phyloP scores from a whole-genome alignment of 2,329 filamentous ascomycete species.

The Scytalidium lignicola region DNA sequence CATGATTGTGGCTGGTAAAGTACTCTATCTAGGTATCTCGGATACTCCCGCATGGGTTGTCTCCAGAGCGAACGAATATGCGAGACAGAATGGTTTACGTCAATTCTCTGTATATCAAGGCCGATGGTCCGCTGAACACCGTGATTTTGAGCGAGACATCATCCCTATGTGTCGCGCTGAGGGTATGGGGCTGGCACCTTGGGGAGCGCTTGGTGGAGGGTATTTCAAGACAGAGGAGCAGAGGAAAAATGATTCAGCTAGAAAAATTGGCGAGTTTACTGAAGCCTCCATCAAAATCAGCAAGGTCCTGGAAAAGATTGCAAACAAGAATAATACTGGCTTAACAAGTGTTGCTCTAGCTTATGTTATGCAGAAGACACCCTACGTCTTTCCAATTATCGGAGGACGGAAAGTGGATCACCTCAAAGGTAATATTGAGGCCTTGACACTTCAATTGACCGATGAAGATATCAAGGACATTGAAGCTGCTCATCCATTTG shows the following conservation, averaged over 20 bases:
- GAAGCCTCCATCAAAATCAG: slow-evolving; percentile 48
- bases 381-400: slow-evolving; percentile 69
- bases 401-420: slow-evolving; percentile 67
- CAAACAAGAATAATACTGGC: slow-evolving; percentile 47
- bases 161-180: slow-evolving; percentile 53
- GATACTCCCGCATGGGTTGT: slow-evolving; percentile 69
- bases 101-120: slow-evolving; percentile 68
- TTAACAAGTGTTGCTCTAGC: slow-evolving; percentile 64
- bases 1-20: slow-evolving; percentile 55
- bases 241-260: slow-evolving; percentile 35
- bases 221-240: slow-evolving; percentile 45
- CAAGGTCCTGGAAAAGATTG: slow-evolving; percentile 55
- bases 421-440: slow-evolving; percentile 64
- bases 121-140: slow-evolving; percentile 53
- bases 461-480: slow-evolving; percentile 61
- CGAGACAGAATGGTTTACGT: slow-evolving; percentile 62
- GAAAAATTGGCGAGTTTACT: slow-evolving; percentile 29
- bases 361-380: slow-evolving; percentile 67
- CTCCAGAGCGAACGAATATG: slow-evolving; percentile 62
- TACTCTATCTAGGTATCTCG: slow-evolving; percentile 62
- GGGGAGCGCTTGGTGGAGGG: slow-evolving; percentile 47
- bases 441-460: slow-evolving; percentile 54
- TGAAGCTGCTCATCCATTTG: slow-evolving; percentile 56
- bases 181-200: slow-evolving; percentile 53
- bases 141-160: slow-evolving; percentile 61